Evolutionary conservation across 2,329 filamentous ascomycete species (phyloP).

Genomic region (Aspergillus sp.): DNA sequence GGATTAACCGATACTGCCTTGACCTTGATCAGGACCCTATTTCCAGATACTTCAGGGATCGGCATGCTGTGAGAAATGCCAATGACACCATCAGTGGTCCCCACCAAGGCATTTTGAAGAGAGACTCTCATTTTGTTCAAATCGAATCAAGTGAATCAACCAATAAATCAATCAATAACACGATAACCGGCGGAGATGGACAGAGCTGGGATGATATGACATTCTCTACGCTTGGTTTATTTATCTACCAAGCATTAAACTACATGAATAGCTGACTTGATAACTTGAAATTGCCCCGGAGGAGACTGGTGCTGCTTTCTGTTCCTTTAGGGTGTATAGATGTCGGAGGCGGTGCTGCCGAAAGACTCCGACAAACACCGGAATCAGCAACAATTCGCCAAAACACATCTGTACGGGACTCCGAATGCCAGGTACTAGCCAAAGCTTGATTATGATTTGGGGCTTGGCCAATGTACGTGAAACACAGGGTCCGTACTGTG

Average conservation of each 20-base stretch:
- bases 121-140: neutral
- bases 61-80: neutral
- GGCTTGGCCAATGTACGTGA: neutral
- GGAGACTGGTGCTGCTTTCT: neutral
- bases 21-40: slow-evolving; percentile 10
- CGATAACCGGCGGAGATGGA: neutral
- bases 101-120: neutral
- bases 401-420: neutral
- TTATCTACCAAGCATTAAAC: neutral
- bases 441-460: neutral
- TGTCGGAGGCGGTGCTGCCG: neutral
- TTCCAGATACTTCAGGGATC: slow-evolving; percentile 1
- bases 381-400: neutral
- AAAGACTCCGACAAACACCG: neutral
- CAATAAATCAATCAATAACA: neutral
- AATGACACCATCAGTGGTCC: neutral
- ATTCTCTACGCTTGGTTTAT: neutral
- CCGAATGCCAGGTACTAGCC: neutral
- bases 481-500: neutral
- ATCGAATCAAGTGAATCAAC: neutral
- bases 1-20: slow-evolving; percentile 18
- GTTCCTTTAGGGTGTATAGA: no score
- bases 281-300: neutral
- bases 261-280: neutral
- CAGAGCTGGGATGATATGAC: neutral